A percentile compares a stretch with the other conserved stretches of the same genome.
These are phyloP conservation scores for Didymella lethalis DNA, from an alignment of 2,329 filamentous ascomycete genomes.

Conservation along the genomic window DNA sequence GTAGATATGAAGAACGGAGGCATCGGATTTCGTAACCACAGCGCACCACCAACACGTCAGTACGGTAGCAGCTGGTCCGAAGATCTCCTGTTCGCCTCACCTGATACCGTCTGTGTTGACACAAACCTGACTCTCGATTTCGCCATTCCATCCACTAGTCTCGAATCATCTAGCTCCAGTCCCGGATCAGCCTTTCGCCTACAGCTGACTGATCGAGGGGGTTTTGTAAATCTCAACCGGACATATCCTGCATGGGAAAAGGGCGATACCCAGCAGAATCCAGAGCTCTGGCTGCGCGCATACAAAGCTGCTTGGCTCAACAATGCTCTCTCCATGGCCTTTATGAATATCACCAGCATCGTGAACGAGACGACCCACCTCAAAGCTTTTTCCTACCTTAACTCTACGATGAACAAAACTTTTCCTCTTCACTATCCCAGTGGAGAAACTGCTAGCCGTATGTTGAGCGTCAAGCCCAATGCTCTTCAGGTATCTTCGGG, in stretches of 20 bases:
- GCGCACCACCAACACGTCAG: conserved; percentile 42
- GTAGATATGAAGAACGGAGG: conserved; percentile 54
- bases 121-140: not conserved
- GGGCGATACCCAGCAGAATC: not conserved
- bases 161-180: not conserved
- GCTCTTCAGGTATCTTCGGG: not conserved
- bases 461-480: not conserved
- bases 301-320: not conserved
- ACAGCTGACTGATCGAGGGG: not conserved
- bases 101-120: not conserved
- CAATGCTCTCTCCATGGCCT: not conserved
- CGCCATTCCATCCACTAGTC: not conserved
- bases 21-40: conserved; percentile 59
- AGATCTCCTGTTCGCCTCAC: not conserved
- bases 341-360: not conserved
- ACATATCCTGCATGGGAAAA: not conserved
- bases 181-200: not conserved
- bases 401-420: not conserved
- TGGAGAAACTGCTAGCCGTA: not conserved
- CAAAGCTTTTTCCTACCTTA: not conserved
- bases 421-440: not conserved
- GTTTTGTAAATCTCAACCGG: not conserved
- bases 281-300: not conserved
- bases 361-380: not conserved
- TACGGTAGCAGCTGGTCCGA: conserved; percentile 43